Evolutionary conservation across 1,139 yeast genomes (phyloP), one percentile per base, ranked within the genome.

Genomic region (Protomyces lactucae-debilis): DNA sequence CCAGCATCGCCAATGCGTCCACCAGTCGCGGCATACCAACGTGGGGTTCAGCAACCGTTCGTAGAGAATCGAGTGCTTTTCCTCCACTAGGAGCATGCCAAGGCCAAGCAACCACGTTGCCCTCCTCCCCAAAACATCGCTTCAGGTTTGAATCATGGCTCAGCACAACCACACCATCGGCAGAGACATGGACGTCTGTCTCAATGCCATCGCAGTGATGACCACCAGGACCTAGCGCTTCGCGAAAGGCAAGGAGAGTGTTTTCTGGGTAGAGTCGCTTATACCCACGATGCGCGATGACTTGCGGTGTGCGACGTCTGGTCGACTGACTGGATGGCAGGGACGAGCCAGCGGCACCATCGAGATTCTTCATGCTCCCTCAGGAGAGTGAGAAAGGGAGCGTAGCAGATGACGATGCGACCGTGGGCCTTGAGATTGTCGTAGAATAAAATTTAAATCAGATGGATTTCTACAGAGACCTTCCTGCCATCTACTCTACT

Each of bases 111-210:
- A 43, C 35, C 14, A 61, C 61, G 21, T 51, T 21, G 65, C 76
- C 71, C 52, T 75, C 72, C 32, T 67, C 69, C 51, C 85, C 84
- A 73, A 84, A 87, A n/a, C 85, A 80, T 45, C 93, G 77, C 57
- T 77, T 76, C 12, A 92, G 83, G 68, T 76, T 79, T 9, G 79
- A 77, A 71, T 87, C 93, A 74, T 93, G 99, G 57, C 88, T 83
- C 37, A 93, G 82, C 4, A 92, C 88, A 35, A 90, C 80, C 3
- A 82, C 82, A 12, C 86, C 84, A 74, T 93, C 99, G 5, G 76
- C 75, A 1, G 95, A 80, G 65, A 90, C 78, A 79, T 92, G 96
- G 56, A 92, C 78, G 74, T 93, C 97, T 2, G 96, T 86, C 74
- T 92, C 98, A 51, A 93, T 81, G 10, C 84, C 81, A 23, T 83